Base-by-base conservation (phyloP, 139 green algal genomes). In the Coelastrella sp. region DNA sequence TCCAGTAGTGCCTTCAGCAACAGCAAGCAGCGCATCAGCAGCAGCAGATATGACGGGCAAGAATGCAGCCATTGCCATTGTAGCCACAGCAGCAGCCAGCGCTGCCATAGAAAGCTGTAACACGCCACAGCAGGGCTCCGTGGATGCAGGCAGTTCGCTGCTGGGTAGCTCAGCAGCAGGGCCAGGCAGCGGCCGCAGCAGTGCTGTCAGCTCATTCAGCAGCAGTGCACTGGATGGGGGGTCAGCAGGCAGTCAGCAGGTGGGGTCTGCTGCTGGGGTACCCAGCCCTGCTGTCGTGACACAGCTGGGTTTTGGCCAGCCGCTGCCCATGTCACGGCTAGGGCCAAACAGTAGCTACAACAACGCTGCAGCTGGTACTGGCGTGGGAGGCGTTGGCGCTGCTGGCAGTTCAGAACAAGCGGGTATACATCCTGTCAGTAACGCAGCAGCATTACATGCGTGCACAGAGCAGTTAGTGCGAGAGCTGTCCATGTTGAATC, bases 401-500 rank as follows among this genome's bases (percentile, higher is more conserved):
- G 47, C 47, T 83, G 54, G 7, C 10, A 80, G 7, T 20, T 17
- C 23, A 32, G 22, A 7, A 80, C 10, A 59, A 59, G 77, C 23
- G 22, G 23, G 74, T 58, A 17, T 8, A 19, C 74, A 59, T 58
- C 7, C 23, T 3, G 22, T 61, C 14, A 59, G 47, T 16, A 20
- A n/a, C 23, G 8, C 16, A 7, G 10, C n/a, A 56, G 82, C 65
- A 56, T 66, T 65, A 17, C 7, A 58, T 68, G 68, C n/a, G 32
- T 88, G 83, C n/a, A 22, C 81, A 7, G 65, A 88, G 66, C 83
- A 88, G 68, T 54, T 88, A 22, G 83, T 88, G 83, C 83, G 83
- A 3, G 54, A 88, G 83, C 54, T 88, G 83, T 88, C 83, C 4
- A 80, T 88, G 83, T 59, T 88, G 68, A 54, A 68, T 6, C 54